Evolutionary conservation across 345 rosid genomes (phyloP).

Genomic region (Salix brachista): DNA sequence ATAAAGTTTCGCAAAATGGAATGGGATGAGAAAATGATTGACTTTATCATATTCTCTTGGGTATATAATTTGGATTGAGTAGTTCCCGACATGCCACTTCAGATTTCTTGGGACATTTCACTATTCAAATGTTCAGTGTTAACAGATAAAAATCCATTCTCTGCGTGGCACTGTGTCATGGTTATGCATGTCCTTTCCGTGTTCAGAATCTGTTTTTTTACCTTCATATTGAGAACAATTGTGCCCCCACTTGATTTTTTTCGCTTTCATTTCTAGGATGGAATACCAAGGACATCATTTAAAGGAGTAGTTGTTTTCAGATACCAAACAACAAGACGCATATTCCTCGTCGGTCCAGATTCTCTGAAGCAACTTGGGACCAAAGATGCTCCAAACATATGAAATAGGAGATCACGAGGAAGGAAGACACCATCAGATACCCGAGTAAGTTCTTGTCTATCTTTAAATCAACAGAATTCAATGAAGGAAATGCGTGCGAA

Average conservation of each 20-base stretch:
- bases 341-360: slow-evolving; percentile 73
- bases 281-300: slow-evolving; percentile 91
- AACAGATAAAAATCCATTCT: not conserved
- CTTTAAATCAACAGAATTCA: not conserved
- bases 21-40: not conserved
- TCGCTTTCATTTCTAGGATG: slow-evolving; percentile 49
- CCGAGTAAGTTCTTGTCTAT: not conserved
- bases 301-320: slow-evolving; percentile 88
- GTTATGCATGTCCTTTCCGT: not conserved
- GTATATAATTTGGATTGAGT: not conserved
- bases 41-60: not conserved
- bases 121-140: not conserved
- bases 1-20: not conserved
- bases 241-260: not conserved
- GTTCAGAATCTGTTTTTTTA: not conserved
- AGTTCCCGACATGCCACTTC: not conserved
- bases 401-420: not conserved
- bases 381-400: slow-evolving; percentile 35
- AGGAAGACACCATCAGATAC: no score
- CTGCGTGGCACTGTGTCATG: not conserved
- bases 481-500: not conserved
- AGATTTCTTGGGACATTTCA: not conserved
- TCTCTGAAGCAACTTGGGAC: slow-evolving; percentile 62
- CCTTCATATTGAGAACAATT: not conserved
- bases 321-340: slow-evolving; percentile 50